A percentile compares a stretch with the other conserved stretches of the same genome.
phyloP scores from a whole-genome alignment of 2,329 filamentous ascomycete species.

The Scolecobasidium constrictum region DNA sequence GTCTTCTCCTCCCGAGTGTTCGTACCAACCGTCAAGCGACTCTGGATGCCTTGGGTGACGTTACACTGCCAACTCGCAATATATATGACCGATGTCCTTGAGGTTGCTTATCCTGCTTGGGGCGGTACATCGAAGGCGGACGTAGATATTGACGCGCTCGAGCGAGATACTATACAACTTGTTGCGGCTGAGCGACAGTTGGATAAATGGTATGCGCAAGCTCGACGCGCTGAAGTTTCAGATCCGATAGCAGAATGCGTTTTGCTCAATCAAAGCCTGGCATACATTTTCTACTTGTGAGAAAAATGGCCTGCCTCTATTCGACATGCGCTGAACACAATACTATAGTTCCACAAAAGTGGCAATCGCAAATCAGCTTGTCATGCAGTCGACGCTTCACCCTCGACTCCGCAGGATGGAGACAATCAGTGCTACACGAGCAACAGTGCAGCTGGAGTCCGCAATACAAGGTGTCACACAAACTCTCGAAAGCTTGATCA shows the following conservation, averaged over 20 bases:
- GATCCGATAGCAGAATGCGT: no score
- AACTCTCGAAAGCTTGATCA: not conserved
- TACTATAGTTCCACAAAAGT: not conserved
- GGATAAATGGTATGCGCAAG: no score
- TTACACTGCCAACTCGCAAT: not conserved
- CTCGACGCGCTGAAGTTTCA: no score
- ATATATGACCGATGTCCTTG: not conserved
- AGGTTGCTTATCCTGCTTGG: not conserved
- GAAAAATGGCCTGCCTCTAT: no score
- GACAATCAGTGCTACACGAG: no score
- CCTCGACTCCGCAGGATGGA: no score
- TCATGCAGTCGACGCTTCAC: not conserved
- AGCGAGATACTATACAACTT: no score
- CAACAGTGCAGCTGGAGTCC: not conserved
- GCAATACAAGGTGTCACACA: not conserved
- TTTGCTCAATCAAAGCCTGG: no score
- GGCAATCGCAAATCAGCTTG: not conserved
- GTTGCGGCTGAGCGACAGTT: no score
- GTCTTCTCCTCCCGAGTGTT: no score
- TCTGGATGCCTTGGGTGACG: not conserved
- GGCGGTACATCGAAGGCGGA: not conserved
- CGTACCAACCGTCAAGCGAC: not conserved
- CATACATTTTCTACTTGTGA: not conserved
- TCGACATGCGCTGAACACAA: no score
- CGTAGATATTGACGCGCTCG: no score